Percentiles rank a stretch among this genome's conserved stretches.
Conservation (phyloP, 1,139 yeast species). For the Geotrichum europaeum region DNA sequence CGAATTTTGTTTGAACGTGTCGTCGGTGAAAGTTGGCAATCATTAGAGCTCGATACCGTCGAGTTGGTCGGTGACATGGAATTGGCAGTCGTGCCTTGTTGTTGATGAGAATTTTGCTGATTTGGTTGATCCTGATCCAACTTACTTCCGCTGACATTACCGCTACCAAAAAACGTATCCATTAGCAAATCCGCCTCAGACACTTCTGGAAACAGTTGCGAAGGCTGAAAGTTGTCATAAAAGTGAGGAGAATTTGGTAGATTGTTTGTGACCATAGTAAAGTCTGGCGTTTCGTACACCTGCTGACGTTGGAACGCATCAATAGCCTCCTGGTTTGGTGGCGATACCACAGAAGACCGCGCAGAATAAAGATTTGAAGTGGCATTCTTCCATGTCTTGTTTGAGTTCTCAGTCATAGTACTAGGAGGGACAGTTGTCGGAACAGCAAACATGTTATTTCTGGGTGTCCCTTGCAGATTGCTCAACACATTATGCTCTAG, state of each 20-base stretch:
- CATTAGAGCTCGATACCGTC: not conserved
- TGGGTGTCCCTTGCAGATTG: not conserved
- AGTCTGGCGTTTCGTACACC: slow-evolving; percentile 25
- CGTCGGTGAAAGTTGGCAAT: not conserved
- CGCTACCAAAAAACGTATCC: not conserved
- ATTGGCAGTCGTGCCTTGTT: not conserved
- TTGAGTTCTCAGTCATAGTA: not conserved
- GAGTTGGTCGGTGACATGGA: not conserved
- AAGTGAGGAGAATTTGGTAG: slow-evolving; percentile 27
- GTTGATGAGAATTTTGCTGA: not conserved
- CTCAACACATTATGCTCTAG: not conserved
- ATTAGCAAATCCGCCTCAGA: not conserved
- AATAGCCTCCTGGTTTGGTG: not conserved
- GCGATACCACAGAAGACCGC: not conserved
- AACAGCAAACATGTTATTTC: not conserved
- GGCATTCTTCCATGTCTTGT: not conserved
- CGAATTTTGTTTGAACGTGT: not conserved
- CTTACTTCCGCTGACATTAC: not conserved
- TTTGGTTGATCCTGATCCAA: not conserved
- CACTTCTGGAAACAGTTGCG: slow-evolving; percentile 35
- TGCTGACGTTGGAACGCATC: not conserved
- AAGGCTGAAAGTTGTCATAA: slow-evolving; percentile 35
- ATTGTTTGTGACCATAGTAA: slow-evolving; percentile 33
- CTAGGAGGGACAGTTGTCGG: not conserved
- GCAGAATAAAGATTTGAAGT: not conserved